Evolutionary conservation across 164 flowering plant genomes (phyloP).

Genomic region (Vitis amurensis): DNA sequence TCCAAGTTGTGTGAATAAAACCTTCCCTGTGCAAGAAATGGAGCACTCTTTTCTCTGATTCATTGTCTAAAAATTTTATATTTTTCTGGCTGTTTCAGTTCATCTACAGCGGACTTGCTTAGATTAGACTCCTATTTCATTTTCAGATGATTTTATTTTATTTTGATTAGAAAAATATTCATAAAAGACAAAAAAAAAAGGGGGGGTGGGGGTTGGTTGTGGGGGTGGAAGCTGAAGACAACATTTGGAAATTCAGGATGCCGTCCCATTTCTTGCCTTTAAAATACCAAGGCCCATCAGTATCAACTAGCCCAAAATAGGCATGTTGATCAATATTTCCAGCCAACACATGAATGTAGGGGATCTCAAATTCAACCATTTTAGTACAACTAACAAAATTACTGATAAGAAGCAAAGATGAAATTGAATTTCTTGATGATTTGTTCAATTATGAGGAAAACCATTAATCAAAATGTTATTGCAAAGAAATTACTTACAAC

Average conservation of each 20-base stretch:
- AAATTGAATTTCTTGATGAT: not conserved
- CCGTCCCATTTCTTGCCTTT: too few species aligned
- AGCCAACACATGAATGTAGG: not conserved
- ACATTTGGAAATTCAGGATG: not conserved
- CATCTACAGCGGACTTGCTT: not conserved
- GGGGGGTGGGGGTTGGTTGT: too few species aligned
- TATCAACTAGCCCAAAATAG: too few species aligned
- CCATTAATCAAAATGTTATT: too few species aligned
- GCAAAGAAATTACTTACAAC: conserved; percentile 13
- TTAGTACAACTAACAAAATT: not conserved
- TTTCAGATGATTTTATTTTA: too few species aligned
- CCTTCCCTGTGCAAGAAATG: not conserved
- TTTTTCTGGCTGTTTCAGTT: not conserved
- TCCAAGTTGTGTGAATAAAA: too few species aligned
- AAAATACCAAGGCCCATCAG: too few species aligned
- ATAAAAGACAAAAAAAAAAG: too few species aligned
- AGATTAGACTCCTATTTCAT: not conserved
- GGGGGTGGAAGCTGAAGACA: not conserved
- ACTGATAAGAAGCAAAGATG: not conserved
- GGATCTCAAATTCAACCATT: not conserved
- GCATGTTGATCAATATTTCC: too few species aligned
- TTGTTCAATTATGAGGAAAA: too few species aligned
- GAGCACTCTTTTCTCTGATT: not conserved
- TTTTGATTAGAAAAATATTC: too few species aligned
- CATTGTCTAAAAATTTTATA: not conserved